Percentiles rank a stretch among this genome's conserved stretches.
phyloP scores from a whole-genome alignment of 345 rosid genomes.

The Eutrema heterophyllum region DNA sequence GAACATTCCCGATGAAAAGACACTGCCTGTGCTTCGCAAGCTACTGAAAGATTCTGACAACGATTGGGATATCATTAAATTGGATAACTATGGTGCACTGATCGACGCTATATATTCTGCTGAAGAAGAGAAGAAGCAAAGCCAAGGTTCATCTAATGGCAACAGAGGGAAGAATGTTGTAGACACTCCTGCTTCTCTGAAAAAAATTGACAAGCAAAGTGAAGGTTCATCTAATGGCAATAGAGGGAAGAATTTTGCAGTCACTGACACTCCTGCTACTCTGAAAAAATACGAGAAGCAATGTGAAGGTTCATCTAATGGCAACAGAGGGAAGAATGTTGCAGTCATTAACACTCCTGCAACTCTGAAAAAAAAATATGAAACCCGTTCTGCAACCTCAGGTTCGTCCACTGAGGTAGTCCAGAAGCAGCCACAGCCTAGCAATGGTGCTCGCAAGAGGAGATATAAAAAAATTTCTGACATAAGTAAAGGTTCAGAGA shows the following conservation, averaged over 20 bases:
- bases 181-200: neutral
- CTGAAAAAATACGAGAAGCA: constrained; percentile 15
- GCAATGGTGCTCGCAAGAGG: constrained; percentile 26
- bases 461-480: constrained; percentile 19
- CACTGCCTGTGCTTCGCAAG: constrained; percentile 39
- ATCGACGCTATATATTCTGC: constrained; percentile 50
- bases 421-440: constrained; percentile 5
- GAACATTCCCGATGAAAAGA: constrained; percentile 42
- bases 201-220: constrained; percentile 10
- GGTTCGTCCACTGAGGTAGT: constrained; percentile 11
- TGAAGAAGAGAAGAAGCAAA: constrained; percentile 34
- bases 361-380: constrained; percentile 4
- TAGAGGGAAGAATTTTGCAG: neutral
- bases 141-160: neutral
- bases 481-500: constrained; percentile 58
- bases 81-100: constrained; percentile 51
- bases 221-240: neutral
- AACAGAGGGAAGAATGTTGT: neutral
- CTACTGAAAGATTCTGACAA: constrained; percentile 36
- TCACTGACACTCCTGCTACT: neutral
- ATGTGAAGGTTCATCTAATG: constrained; percentile 21
- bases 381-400: constrained; percentile 25
- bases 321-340: constrained; percentile 17
- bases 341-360: constrained; percentile 1
- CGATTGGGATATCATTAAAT: constrained; percentile 58